Evolutionary conservation across 169 alveolate species (phyloP), one percentile per base, ranked within the genome.

Genomic region (Plasmodium vinckei): DNA sequence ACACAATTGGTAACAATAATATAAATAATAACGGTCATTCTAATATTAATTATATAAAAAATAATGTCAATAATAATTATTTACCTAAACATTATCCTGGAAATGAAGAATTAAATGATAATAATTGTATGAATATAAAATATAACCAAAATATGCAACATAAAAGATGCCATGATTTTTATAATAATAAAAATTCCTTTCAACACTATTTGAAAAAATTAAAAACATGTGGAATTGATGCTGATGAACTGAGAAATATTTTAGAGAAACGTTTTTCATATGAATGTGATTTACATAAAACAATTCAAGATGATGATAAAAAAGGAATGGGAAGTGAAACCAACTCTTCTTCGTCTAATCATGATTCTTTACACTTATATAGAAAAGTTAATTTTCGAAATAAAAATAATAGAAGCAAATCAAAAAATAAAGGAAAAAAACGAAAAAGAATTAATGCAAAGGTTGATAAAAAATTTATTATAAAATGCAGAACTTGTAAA

Each of bases 301-400:
- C 71, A 39, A 39, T 73, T 60, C 87, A 73, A 25, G 87, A 73
- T 9, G 87, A 73, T 23, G 87, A 73, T 7, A 73, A 73, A 33
- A 73, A 73, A 19, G 87, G 73, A 17, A 60, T 73, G 21, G 87
- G 87, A 59, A 73, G 87, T 44, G 87, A 73, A 73, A 33, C 73
- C 0, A 73, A 73, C 61, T 73, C 87, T n/a, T 57, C 87, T 25
- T 73, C 87, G 27, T 73, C 87, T 23, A 73, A 73, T 64, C 72
- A 73, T 33, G 87, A 73, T n/a, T 57, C 63, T 23, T 59, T 59
- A 42, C 72, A 73, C 63, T 25, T 72, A 15, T 73, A 73, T 64
- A 73, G 87, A 51, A 73, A 73, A 73, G 44, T 73, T 59, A 73
- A 73, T 44, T 59, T 57, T 23, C 27, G 44, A 13, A 73, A 73